Base-by-base conservation (phyloP, 495 filamentous ascomycete genomes). In the Daldinia vernicosa region DNA sequence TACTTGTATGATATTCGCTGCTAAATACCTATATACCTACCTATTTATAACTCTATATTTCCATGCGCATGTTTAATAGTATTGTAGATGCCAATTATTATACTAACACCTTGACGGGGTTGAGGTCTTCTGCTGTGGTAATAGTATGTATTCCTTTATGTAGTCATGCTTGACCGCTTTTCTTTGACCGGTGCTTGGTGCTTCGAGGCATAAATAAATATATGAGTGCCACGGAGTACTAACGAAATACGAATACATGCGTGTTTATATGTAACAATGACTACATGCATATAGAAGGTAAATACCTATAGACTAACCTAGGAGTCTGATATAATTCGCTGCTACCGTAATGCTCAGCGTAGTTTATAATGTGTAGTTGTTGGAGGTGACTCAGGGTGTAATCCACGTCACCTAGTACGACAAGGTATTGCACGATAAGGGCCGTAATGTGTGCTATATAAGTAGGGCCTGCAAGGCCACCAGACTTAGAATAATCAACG, bases 1-100 rank as follows among this genome's bases (percentile, higher is more conserved):
- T 47, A 47, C 9, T 47, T 47, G 43, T 47, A 47, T 8, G 43
- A 22, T 47, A 22, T 47, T 24, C 9, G 43, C 19, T 24, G 43
- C 43, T 47, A 22, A 2, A 22, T 71, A 71, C 40, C 26, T 35
- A 35, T 14, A 1, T 27, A 27, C 26, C 26, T 27, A 53, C 14
- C n/a, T 59, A 59, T 60, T 60, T 67, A 70, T 61, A 55, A 26
- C 35, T 56, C 22, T 11, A 24, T 0, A 9, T 37, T 27, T 55
- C 56, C 9, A 39, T 30, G 2, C 30, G 24, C 45, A 39, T 60
- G 35, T 32, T n/a, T 43, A 19, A 63, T 26, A 1, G 50, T 63
- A 63, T 26, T 1, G 50, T 63, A 60, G 59, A 54, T 60, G 47
- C 47, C 50, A 54, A 40, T 50, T 47, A 53, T 67, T 63, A 58